phyloP scores from a whole-genome alignment of 75 land plant species.

The Cryptomeria japonica region DNA sequence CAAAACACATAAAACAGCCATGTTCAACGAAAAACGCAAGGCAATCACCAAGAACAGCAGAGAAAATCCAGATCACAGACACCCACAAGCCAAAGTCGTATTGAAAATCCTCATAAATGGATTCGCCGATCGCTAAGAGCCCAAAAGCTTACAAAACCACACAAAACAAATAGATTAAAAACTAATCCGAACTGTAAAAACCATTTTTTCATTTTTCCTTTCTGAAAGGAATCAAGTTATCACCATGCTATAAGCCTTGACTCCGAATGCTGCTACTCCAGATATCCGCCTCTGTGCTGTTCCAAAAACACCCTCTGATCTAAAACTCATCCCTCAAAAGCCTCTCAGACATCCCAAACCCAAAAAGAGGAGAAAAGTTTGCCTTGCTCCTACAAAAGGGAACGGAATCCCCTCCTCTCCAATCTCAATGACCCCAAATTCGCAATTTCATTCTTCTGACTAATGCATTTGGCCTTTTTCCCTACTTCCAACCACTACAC shows the following conservation, averaged over 20 bases:
- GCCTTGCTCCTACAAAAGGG: not conserved
- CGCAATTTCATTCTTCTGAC: conserved; percentile 2
- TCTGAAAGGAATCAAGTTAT: not conserved
- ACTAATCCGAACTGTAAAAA: too few species aligned
- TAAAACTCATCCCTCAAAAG: conserved; percentile 8
- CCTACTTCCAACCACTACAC: not conserved
- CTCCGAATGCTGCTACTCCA: not conserved
- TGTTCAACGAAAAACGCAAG: too few species aligned
- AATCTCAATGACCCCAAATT: not conserved
- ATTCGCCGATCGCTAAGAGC: too few species aligned
- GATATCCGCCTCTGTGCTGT: not conserved
- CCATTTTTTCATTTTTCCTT: not conserved
- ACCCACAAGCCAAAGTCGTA: not conserved
- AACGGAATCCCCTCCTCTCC: not conserved
- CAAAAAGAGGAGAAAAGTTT: not conserved
- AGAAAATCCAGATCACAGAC: not conserved
- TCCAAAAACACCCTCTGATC: conserved; percentile 5
- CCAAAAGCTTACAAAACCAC: too few species aligned
- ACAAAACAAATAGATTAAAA: too few species aligned
- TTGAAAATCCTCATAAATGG: not conserved
- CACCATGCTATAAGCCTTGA: conserved; percentile 9
- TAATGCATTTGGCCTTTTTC: not conserved
- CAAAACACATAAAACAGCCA: too few species aligned
- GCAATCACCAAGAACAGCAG: too few species aligned
- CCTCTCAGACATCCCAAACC: conserved; percentile 5